Percentiles rank a stretch among this genome's conserved stretches.
phyloP scores from a whole-genome alignment of 1,284 basidiomycete genomes.

The Naganishia sp. region DNA sequence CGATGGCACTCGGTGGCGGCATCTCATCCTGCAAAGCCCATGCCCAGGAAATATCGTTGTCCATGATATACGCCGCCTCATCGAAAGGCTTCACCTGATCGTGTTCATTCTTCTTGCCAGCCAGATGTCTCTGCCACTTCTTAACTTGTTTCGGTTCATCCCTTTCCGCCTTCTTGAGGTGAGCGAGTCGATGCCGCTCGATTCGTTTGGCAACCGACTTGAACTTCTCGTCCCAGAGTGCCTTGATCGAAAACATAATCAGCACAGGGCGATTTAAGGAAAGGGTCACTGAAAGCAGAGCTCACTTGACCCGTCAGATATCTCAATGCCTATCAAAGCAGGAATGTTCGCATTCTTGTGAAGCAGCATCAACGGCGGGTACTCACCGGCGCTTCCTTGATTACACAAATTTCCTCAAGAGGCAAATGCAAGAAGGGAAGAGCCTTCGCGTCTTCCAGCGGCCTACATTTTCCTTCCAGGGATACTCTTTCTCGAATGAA shows the following conservation, averaged over 20 bases:
- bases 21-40: conserved; percentile 54
- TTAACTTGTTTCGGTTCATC: conserved; percentile 39
- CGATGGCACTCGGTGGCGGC: conserved; percentile 53
- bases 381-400: conserved; percentile 55
- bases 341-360: not conserved
- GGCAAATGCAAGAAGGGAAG: conserved; percentile 68
- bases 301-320: conserved; percentile 52
- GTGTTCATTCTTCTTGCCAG: conserved; percentile 26
- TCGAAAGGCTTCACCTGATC: conserved; percentile 33
- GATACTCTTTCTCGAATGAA: conserved; percentile 89
- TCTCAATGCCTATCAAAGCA: conserved; percentile 41
- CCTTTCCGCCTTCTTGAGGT: conserved; percentile 44
- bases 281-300: too few species aligned
- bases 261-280: too few species aligned
- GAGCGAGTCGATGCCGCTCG: conserved; percentile 46
- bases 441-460: conserved; percentile 70
- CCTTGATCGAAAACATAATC: not conserved
- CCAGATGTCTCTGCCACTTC: conserved; percentile 33
- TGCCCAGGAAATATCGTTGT: conserved; percentile 46
- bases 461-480: conserved; percentile 71
- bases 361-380: not conserved
- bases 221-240: conserved; percentile 52
- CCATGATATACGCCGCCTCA: conserved; percentile 34
- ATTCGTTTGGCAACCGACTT: conserved; percentile 42
- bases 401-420: conserved; percentile 59